Evolutionary conservation across 2,329 filamentous ascomycete genomes (phyloP), one percentile per base, ranked within the genome.

Genomic region (Atkinsonella texensis): DNA sequence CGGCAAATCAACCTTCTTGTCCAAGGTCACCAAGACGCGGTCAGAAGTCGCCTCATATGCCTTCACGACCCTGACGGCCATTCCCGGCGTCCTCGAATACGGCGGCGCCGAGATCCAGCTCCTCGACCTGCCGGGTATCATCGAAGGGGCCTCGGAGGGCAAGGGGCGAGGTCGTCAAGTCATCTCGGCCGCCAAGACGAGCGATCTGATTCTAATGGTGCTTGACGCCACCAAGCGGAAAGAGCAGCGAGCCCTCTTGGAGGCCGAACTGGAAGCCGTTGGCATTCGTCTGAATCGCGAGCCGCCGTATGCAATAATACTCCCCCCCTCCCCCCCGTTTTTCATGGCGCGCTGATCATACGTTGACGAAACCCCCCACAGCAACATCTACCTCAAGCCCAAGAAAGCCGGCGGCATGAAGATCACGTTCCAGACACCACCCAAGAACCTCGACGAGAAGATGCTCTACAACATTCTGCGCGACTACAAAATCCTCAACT

Each of bases 351-450:
- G 7, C 28, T 28, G 28, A 28, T 38, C 35, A 38, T 38, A 38
- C 35, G 35, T 15, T 38, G 15, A 38, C 15, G 12, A 38, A 28
- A 28, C 2, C 4, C n/a, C 20, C n/a, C 20, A 2, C 56, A 91
- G 87, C 35, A 98, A 98, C 68, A 97, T 98, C 68, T 97, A 97
- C 65, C 80, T 98, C 53, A 98, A 98, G 70, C 76, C 76, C 28
- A 98, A 98, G 70, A 95, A 93, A 65, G 89, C 91, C 0, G 93
- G 93, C 52, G 93, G 94, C 54, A 93, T 98, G 88, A 98, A 98
- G 70, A 96, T 98, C 65, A 97, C 87, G 15, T 98, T 98, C 71
- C 84, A 89, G 63, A 72, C 81, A 4, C 86, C 93, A 2, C 91
- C 93, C 4, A 97, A 97, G 68, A 73, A 85, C 54, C 75, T 98